phyloP scores from a whole-genome alignment of 2,329 filamentous ascomycete genomes.

The Bipolaris gigantea region DNA sequence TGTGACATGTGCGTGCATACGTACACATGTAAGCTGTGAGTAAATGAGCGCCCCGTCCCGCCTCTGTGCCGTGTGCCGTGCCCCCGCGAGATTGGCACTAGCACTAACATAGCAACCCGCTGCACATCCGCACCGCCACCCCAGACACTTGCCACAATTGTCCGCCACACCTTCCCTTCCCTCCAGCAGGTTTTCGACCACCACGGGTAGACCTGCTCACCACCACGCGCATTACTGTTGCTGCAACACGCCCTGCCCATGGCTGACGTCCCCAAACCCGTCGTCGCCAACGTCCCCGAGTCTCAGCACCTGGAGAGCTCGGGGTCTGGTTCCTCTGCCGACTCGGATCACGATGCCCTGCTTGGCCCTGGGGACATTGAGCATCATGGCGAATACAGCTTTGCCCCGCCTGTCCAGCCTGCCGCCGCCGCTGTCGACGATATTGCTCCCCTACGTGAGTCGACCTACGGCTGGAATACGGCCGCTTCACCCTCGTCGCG shows the following conservation, averaged over 20 bases:
- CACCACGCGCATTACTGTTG: slow-evolving; percentile 11
- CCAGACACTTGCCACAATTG: slow-evolving; percentile 10
- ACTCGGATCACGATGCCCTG: slow-evolving; percentile 48
- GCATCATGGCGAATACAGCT: slow-evolving; percentile 42
- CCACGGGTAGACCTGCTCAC: slow-evolving; percentile 30
- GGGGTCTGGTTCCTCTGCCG: slow-evolving; percentile 52
- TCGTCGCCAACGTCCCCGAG: slow-evolving; percentile 37
- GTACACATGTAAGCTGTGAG: too few species aligned
- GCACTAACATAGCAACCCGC: background rate
- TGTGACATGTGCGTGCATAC: too few species aligned
- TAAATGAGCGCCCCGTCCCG: too few species aligned
- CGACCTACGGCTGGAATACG: slow-evolving; percentile 29
- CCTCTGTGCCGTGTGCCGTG: too few species aligned
- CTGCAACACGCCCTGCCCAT: slow-evolving; percentile 19
- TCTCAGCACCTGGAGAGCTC: slow-evolving; percentile 36
- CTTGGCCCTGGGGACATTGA: slow-evolving; percentile 49
- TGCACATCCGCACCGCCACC: background rate
- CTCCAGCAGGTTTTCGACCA: background rate
- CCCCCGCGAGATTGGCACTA: too few species aligned
- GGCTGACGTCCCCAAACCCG: slow-evolving; percentile 35
- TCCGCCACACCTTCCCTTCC: background rate
- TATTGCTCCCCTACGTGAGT: slow-evolving; percentile 35
- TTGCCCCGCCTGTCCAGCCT: slow-evolving; percentile 43
- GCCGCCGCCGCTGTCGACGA: slow-evolving; percentile 38
- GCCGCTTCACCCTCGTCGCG: slow-evolving; percentile 23